A percentile compares a stretch with the other conserved stretches of the same genome.
Evolutionary conservation across 2,329 filamentous ascomycete species (phyloP).

Genomic region (Blastomyces emzantsi): DNA sequence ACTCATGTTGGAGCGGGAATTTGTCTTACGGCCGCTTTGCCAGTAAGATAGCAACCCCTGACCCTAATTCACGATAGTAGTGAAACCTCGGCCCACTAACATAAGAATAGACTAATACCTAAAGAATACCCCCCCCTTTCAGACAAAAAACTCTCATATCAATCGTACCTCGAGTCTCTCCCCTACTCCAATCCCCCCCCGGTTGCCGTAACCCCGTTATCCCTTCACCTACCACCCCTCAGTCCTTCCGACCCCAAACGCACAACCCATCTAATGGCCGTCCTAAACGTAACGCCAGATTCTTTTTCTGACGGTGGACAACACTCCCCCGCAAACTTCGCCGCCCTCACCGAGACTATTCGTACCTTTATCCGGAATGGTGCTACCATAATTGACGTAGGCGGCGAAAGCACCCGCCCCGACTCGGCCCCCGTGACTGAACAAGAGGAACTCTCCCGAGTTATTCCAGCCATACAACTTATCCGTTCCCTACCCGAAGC

Average conservation of each 20-base stretch:
- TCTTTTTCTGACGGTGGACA: constrained; percentile 89
- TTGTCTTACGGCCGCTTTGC: constrained; percentile 79
- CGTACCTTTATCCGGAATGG: constrained; percentile 56
- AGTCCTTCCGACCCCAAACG: constrained; percentile 48
- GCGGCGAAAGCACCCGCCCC: constrained; percentile 86
- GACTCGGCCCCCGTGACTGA: constrained; percentile 58
- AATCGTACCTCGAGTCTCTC: constrained; percentile 28
- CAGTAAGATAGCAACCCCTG: constrained; percentile 25
- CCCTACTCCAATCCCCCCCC: constrained; percentile 30
- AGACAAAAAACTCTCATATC: constrained; percentile 26
- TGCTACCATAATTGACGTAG: constrained; percentile 80
- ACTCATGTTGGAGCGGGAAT: constrained; percentile 81
- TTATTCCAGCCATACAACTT: constrained; percentile 67
- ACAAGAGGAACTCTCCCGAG: constrained; percentile 65
- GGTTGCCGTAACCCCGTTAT: constrained; percentile 32
- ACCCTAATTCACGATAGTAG: constrained; percentile 12
- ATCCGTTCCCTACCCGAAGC: constrained; percentile 60
- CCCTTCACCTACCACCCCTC: constrained; percentile 42
- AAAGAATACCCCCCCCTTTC: constrained; percentile 28
- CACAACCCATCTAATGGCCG: constrained; percentile 77
- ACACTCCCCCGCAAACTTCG: constrained; percentile 43
- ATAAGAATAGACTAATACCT: constrained; percentile 33
- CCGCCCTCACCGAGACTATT: constrained; percentile 50
- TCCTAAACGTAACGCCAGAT: constrained; percentile 89
- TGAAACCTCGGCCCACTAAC: not conserved